Percentiles rank a stretch among this genome's conserved stretches.
phyloP scores from a whole-genome alignment of 2,329 filamentous ascomycete species.

The Mycocentrospora acerina region DNA sequence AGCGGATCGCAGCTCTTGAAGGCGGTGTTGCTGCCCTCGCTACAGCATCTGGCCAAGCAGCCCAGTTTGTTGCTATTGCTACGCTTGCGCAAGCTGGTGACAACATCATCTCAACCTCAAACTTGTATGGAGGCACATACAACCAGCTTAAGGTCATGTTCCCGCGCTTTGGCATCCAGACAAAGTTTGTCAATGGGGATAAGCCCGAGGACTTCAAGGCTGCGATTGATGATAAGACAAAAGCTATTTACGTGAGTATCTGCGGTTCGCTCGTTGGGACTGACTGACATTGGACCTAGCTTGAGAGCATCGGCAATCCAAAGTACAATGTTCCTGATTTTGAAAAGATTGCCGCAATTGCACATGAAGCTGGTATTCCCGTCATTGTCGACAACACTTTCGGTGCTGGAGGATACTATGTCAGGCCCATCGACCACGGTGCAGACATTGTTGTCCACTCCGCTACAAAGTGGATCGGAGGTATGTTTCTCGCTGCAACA shows the following conservation, averaged over 20 bases:
- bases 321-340: slow-evolving; percentile 92
- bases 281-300: slow-evolving; percentile 1
- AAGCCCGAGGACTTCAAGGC: slow-evolving; percentile 74
- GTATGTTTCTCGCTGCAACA: slow-evolving; percentile 34
- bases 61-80: slow-evolving; percentile 86
- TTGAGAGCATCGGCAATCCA: slow-evolving; percentile 66
- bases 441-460: slow-evolving; percentile 94
- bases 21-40: slow-evolving; percentile 86
- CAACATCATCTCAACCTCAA: slow-evolving; percentile 89
- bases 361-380: slow-evolving; percentile 65
- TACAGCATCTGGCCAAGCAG: slow-evolving; percentile 81
- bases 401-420: slow-evolving; percentile 86
- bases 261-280: background rate
- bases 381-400: slow-evolving; percentile 85
- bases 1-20: slow-evolving; percentile 92
- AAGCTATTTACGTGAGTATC: slow-evolving; percentile 74
- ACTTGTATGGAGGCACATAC: slow-evolving; percentile 89
- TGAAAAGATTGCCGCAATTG: slow-evolving; percentile 79
- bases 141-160: slow-evolving; percentile 95
- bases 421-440: slow-evolving; percentile 83
- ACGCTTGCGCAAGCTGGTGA: slow-evolving; percentile 85
- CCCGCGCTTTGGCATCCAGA: slow-evolving; percentile 80
- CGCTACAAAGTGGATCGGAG: slow-evolving; percentile 96
- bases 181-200: slow-evolving; percentile 85
- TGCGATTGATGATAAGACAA: slow-evolving; percentile 89